Base-by-base conservation (phyloP, 2,329 filamentous ascomycete genomes). In the Paracoccidioides brasiliensis region DNA sequence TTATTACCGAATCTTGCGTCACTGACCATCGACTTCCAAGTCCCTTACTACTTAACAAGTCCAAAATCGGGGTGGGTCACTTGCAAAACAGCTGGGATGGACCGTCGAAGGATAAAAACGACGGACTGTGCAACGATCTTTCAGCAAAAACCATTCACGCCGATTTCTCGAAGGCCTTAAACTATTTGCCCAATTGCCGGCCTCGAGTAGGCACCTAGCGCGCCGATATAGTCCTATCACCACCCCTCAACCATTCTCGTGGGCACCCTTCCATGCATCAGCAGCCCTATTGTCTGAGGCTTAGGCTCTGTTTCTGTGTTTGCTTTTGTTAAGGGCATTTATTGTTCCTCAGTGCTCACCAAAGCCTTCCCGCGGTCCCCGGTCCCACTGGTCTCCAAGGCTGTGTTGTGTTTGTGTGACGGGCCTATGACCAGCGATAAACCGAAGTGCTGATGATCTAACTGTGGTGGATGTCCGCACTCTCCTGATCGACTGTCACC, bases 51-150 rank as follows among this genome's bases (percentile, higher is more conserved):
- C 44, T 45, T 2, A 52, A 41, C 49, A 30, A 46, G 28, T 52
- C 48, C 54, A 45, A 22, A 12, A 52, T 14, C 10, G 41, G n/a
- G 32, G 41, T 35, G 35, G 45, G 42, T 22, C 52, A 52, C 44
- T 50, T 32, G 48, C 54, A 58, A 54, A 55, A 56, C 52, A 57
- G 50, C 52, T 55, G 41, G 52, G 54, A 58, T 53, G 38, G 22
- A 22, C 32, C 28, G 52, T 22, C 35, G 28, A 56, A 55, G 15
- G 43, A 55, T 37, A 56, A 55, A 56, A 56, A 52, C 55, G 55
- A 52, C 55, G 57, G 57, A 56, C 55, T 59, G 53, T 59, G 57
- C 55, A 57, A 59, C 46, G 40, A 53, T 49, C 49, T 28, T 43
- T 55, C 56, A 32, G 53, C 53, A 35, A 54, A 43, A 51, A 33